Conservation (phyloP, 2,329 filamentous ascomycete species). For the Sarocladium strictum region DNA sequence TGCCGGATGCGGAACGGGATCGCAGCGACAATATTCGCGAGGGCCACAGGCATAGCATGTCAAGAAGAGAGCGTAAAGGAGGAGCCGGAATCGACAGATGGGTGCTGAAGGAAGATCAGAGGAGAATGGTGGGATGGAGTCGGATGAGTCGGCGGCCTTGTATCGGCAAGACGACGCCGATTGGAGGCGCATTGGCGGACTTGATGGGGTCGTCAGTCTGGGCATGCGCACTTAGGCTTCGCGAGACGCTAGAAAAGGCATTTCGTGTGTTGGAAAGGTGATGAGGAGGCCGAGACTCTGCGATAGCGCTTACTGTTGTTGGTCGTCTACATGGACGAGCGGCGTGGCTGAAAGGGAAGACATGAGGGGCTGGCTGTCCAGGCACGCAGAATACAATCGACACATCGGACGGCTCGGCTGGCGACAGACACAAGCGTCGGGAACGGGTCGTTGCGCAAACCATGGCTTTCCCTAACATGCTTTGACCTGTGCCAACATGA, state of each 20-base stretch:
- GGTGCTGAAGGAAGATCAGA: background rate
- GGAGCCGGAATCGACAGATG: background rate
- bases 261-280: background rate
- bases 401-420: no score
- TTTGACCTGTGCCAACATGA: background rate
- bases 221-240: background rate
- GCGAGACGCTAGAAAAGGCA: background rate
- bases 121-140: background rate
- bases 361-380: no score
- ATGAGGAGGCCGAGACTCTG: background rate
- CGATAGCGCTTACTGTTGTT: background rate
- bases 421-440: no score
- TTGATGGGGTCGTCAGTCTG: background rate
- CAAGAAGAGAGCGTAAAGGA: background rate
- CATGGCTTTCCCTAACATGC: background rate
- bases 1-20: background rate
- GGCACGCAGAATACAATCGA: no score
- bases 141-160: constrained; percentile 6
- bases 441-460: background rate
- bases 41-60: background rate
- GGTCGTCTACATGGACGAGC: no score
- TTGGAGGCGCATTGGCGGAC: background rate
- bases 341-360: no score
- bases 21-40: background rate
- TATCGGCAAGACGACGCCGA: background rate